These are phyloP conservation scores for Taphrina communis DNA, from an alignment of 1,139 yeast genomes.

Conservation along the genomic window DNA sequence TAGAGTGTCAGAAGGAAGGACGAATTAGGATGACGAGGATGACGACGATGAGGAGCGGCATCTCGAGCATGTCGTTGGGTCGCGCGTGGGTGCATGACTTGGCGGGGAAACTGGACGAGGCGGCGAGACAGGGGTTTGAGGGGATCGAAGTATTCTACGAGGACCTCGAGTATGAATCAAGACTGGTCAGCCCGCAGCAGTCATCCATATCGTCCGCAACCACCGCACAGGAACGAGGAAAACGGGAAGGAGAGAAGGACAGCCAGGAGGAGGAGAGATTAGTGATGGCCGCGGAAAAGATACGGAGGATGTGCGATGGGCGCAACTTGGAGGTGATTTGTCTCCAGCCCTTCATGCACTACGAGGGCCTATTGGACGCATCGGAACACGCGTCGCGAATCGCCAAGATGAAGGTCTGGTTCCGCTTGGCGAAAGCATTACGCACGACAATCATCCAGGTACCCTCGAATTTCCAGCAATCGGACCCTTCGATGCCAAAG, in stretches of 20 bases:
- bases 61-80: slow-evolving; percentile 14
- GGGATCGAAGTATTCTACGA: slow-evolving; percentile 13
- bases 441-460: slow-evolving; percentile 37
- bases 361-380: slow-evolving; percentile 40
- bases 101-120: slow-evolving; percentile 8
- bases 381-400: slow-evolving; percentile 23
- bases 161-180: neutral
- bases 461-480: slow-evolving; percentile 21
- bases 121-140: slow-evolving; percentile 6
- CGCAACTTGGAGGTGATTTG: slow-evolving; percentile 23
- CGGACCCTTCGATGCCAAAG: too few relatives aligned
- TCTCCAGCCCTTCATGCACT: slow-evolving; percentile 41
- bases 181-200: too few relatives aligned
- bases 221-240: too few relatives aligned
- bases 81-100: slow-evolving; percentile 13
- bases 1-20: too few relatives aligned
- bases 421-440: slow-evolving; percentile 26
- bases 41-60: slow-evolving; percentile 2
- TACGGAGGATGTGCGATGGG: slow-evolving; percentile 30
- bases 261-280: slow-evolving; percentile 3
- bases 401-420: slow-evolving; percentile 38
- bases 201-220: too few relatives aligned
- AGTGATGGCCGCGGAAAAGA: slow-evolving; percentile 11
- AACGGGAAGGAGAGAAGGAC: too few relatives aligned
- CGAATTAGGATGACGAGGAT: neutral